Conservation (phyloP, 371 early-diverging fungal species). For the Actinomortierella ambigua region DNA sequence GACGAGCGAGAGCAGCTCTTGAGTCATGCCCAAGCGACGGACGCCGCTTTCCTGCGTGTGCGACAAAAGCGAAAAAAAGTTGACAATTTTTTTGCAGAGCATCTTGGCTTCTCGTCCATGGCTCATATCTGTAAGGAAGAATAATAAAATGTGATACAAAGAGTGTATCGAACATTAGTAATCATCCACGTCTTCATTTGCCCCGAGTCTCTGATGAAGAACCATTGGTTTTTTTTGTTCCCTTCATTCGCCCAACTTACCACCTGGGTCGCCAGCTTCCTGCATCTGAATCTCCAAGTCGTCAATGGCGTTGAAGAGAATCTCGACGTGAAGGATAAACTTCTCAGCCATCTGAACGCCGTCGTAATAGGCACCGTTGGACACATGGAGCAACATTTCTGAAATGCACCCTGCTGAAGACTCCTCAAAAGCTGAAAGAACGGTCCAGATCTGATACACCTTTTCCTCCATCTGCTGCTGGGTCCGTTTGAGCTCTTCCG, state of each 20-base stretch:
- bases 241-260: slow-evolving; percentile 41
- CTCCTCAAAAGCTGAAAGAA: slow-evolving; percentile 95
- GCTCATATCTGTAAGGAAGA: slow-evolving; percentile 53
- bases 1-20: slow-evolving; percentile 89
- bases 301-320: slow-evolving; percentile 91
- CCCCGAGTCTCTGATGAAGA: no score
- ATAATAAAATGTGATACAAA: no score
- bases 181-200: no score
- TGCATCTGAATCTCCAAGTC: slow-evolving; percentile 70
- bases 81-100: slow-evolving; percentile 89
- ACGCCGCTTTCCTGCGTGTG: slow-evolving; percentile 75
- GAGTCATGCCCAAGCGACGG: slow-evolving; percentile 76
- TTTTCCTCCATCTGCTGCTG: slow-evolving; percentile 82
- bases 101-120: slow-evolving; percentile 89
- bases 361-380: slow-evolving; percentile 81
- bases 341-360: slow-evolving; percentile 89
- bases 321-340: slow-evolving; percentile 93
- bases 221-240: no score
- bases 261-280: slow-evolving; percentile 59
- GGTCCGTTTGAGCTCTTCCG: slow-evolving; percentile 57
- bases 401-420: slow-evolving; percentile 96
- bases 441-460: slow-evolving; percentile 90
- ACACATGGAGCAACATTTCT: slow-evolving; percentile 93
- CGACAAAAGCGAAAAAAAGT: slow-evolving; percentile 90
- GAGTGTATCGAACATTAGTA: no score